phyloP scores from a whole-genome alignment of 129 eudicot genomes.

The Pseudognaphalium luteoalbum region DNA sequence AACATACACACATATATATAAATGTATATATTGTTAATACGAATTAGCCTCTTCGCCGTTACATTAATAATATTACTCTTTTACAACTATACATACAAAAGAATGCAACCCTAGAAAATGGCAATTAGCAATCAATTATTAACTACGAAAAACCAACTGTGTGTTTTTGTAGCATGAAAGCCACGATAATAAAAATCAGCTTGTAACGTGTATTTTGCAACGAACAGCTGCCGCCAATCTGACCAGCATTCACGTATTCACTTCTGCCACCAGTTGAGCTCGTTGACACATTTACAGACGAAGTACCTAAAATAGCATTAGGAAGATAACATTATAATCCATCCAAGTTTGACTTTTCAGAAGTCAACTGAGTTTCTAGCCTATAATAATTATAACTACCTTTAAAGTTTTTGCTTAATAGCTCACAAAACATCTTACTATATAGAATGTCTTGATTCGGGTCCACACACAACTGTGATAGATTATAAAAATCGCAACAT shows the following conservation, averaged over 20 bases:
- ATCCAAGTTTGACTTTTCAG: neutral
- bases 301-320: slow-evolving; percentile 52
- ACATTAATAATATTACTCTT: slow-evolving; percentile 31
- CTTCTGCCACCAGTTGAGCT: slow-evolving; percentile 56
- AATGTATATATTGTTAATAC: slow-evolving; percentile 21
- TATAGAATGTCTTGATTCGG: neutral
- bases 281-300: slow-evolving; percentile 80
- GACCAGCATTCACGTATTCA: slow-evolving; percentile 70
- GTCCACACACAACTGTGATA: neutral
- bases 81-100: slow-evolving; percentile 34
- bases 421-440: neutral
- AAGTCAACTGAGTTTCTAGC: neutral
- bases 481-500: neutral
- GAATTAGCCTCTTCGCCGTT: slow-evolving; percentile 27
- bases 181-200: slow-evolving; percentile 31
- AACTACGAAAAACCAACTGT: slow-evolving; percentile 29
- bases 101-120: slow-evolving; percentile 25
- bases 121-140: slow-evolving; percentile 7
- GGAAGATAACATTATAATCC: neutral
- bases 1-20: slow-evolving; percentile 4
- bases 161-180: slow-evolving; percentile 36
- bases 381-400: neutral
- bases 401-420: neutral
- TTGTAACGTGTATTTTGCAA: slow-evolving; percentile 23
- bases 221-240: slow-evolving; percentile 45